Conservation (phyloP, 208 protist genomes). For the Endotrypanum monterogeii region DNA sequence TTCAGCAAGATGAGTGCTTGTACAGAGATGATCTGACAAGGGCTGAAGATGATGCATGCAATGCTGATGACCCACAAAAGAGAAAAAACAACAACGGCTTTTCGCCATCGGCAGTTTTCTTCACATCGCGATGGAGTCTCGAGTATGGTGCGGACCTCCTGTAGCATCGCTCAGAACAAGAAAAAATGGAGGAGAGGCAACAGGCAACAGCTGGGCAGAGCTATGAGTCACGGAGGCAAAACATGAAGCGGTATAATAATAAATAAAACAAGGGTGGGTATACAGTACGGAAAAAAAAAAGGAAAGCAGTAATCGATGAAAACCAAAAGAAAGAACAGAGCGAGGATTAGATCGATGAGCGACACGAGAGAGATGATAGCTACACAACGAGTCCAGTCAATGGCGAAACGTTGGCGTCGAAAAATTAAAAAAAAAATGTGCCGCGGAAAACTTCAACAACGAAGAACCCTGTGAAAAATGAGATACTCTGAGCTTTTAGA, state of each 20-base stretch:
- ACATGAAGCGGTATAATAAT: background rate
- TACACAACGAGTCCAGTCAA: too few relatives aligned
- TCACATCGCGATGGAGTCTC: slow-evolving; percentile 7
- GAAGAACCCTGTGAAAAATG: too few relatives aligned
- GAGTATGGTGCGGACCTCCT: slow-evolving; percentile 21
- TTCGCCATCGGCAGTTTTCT: slow-evolving; percentile 26
- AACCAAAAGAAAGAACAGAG: too few relatives aligned
- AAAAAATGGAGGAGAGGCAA: background rate
- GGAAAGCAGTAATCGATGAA: too few relatives aligned
- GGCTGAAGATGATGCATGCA: slow-evolving; percentile 32
- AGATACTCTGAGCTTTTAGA: background rate
- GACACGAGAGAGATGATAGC: too few relatives aligned
- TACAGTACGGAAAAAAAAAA: too few relatives aligned
- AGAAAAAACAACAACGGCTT: slow-evolving; percentile 32
- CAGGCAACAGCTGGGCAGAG: background rate
- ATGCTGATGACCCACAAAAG: slow-evolving; percentile 46
- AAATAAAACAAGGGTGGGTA: too few relatives aligned
- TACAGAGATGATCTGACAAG: slow-evolving; percentile 41
- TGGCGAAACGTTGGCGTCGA: too few relatives aligned
- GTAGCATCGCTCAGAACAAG: slow-evolving; percentile 4
- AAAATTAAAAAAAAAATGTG: background rate
- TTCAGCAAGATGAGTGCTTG: slow-evolving; percentile 53
- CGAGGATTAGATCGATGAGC: too few relatives aligned
- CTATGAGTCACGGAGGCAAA: background rate
- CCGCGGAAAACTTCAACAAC: background rate